phyloP scores from a whole-genome alignment of 257 asterid species.

The Anisodus acutangulus region DNA sequence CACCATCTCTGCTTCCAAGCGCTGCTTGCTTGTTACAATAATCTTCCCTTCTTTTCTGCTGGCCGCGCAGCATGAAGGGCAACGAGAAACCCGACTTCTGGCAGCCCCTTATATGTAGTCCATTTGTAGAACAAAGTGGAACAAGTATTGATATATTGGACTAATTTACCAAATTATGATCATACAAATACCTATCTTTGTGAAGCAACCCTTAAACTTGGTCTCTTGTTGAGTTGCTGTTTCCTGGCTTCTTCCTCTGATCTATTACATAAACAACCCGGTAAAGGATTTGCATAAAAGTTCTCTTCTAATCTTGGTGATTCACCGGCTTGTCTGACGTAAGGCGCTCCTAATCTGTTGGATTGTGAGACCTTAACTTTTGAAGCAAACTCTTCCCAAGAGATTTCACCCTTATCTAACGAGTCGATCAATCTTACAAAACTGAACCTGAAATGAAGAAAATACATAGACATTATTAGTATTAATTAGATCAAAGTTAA shows the following conservation, averaged over 20 bases:
- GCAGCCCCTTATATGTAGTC: not conserved
- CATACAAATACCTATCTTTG: conserved; percentile 44
- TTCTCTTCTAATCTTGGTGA: conserved; percentile 85
- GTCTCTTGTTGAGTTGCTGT: conserved; percentile 33
- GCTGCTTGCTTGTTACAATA: not conserved
- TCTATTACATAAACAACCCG: conserved; percentile 77
- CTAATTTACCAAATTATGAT: not conserved
- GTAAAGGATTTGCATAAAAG: conserved; percentile 90
- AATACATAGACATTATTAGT: not conserved
- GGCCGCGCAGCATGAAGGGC: not conserved
- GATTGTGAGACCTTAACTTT: conserved; percentile 63
- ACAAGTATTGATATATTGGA: not conserved
- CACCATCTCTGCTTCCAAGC: conserved; percentile 34
- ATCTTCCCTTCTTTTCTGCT: not conserved
- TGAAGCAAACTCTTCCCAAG: conserved; percentile 69
- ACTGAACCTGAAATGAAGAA: conserved; percentile 55
- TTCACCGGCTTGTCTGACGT: conserved; percentile 59
- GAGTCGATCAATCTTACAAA: conserved; percentile 69
- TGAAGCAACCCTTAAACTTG: conserved; percentile 46
- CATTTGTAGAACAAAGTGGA: not conserved
- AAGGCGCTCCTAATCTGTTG: conserved; percentile 70
- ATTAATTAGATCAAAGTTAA: not conserved
- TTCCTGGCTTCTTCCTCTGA: conserved; percentile 37
- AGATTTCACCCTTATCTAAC: conserved; percentile 52
- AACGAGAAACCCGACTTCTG: not conserved